These are phyloP conservation scores for Phellopilus nigrolimitatus DNA, from an alignment of 1,284 basidiomycete species.

Conservation along the genomic window DNA sequence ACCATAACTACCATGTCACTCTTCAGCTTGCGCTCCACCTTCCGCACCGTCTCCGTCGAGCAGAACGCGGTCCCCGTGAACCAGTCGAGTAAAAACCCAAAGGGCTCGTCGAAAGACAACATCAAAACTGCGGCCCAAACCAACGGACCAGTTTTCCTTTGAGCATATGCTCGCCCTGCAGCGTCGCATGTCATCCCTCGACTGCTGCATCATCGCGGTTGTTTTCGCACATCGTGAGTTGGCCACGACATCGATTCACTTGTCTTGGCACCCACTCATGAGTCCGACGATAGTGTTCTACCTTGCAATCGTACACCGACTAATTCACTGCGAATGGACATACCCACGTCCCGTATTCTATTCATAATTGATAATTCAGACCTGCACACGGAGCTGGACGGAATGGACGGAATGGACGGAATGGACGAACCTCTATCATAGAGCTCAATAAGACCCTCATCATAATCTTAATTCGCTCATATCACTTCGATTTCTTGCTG, in stretches of 20 bases:
- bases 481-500: neutral
- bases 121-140: slow-evolving; percentile 16
- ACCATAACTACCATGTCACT: slow-evolving; percentile 6
- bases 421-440: slow-evolving; percentile 6
- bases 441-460: neutral
- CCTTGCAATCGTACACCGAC: slow-evolving; percentile 8
- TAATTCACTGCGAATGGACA: neutral
- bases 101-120: slow-evolving; percentile 11
- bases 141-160: slow-evolving; percentile 16
- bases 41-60: slow-evolving; percentile 5
- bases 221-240: slow-evolving; percentile 10
- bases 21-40: slow-evolving; percentile 5
- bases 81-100: slow-evolving; percentile 5
- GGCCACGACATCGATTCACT: neutral
- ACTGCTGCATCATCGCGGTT: slow-evolving; percentile 9
- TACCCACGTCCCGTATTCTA: slow-evolving; percentile 11
- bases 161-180: neutral
- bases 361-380: slow-evolving; percentile 8
- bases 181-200: neutral
- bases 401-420: slow-evolving; percentile 5
- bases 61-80: slow-evolving; percentile 15
- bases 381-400: neutral
- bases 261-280: neutral
- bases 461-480: slow-evolving; percentile 2
- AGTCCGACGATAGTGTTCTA: neutral